These are phyloP conservation scores for Trapa incisa DNA, from an alignment of 345 rosid genomes.

Conservation along the genomic window DNA sequence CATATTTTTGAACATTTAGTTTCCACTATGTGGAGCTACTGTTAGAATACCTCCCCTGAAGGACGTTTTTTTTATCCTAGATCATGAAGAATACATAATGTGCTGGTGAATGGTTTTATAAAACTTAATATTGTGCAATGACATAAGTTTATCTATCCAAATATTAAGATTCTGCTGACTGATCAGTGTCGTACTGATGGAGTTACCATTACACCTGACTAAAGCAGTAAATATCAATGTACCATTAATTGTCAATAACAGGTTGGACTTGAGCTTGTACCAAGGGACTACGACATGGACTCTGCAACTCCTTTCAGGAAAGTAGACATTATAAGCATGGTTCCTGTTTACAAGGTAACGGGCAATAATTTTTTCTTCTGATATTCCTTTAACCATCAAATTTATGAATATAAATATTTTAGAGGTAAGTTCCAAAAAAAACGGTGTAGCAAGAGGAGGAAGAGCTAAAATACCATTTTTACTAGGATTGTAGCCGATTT, in stretches of 20 bases:
- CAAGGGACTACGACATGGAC: conserved; percentile 86
- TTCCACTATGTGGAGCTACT: neutral
- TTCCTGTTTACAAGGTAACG: conserved; percentile 85
- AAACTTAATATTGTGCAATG: too few relatives aligned
- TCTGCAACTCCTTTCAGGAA: conserved; percentile 63
- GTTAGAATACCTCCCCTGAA: neutral
- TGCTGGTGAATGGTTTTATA: neutral
- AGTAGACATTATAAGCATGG: conserved; percentile 71
- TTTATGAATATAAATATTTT: too few relatives aligned
- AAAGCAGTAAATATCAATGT: neutral
- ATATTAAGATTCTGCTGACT: too few relatives aligned
- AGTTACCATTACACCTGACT: too few relatives aligned
- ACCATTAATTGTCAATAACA: conserved; percentile 15
- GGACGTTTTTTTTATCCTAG: neutral
- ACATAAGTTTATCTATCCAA: too few relatives aligned
- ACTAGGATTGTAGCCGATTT: too few relatives aligned
- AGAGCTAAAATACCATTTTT: too few relatives aligned
- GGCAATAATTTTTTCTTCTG: neutral
- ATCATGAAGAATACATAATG: neutral
- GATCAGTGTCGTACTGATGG: too few relatives aligned
- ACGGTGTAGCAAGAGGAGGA: too few relatives aligned
- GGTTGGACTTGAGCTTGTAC: conserved; percentile 93
- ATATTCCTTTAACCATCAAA: neutral
- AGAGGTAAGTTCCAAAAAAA: too few relatives aligned
- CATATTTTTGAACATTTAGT: neutral